These are phyloP conservation scores for Peniophora sp. DNA, from an alignment of 1,284 basidiomycete species.

Conservation along the genomic window DNA sequence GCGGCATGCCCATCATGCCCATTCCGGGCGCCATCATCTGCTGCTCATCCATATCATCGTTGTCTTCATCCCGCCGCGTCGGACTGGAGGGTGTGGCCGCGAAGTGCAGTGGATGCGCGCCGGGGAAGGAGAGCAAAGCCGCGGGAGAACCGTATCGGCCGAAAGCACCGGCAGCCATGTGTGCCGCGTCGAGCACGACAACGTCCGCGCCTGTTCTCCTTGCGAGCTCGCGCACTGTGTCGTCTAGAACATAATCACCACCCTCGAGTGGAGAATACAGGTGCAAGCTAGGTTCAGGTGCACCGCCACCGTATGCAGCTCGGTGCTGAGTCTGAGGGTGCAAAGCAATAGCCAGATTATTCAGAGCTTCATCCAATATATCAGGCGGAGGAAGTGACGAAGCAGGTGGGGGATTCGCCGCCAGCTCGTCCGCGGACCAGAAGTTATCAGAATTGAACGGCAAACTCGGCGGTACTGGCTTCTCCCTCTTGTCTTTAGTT, in stretches of 20 bases:
- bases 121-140: constrained; percentile 29
- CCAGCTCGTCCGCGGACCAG: constrained; percentile 44
- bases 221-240: constrained; percentile 71
- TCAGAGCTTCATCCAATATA: constrained; percentile 63
- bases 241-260: constrained; percentile 69
- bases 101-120: constrained; percentile 63
- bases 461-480: constrained; percentile 28
- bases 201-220: constrained; percentile 69
- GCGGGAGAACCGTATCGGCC: constrained; percentile 49
- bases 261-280: constrained; percentile 84
- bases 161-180: constrained; percentile 76
- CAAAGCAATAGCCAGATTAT: constrained; percentile 64
- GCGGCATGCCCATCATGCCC: background rate
- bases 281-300: constrained; percentile 68
- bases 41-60: constrained; percentile 22
- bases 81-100: constrained; percentile 20
- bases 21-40: constrained; percentile 19
- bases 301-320: constrained; percentile 48
- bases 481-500: constrained; percentile 10
- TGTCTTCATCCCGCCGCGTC: constrained; percentile 38
- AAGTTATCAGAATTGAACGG: constrained; percentile 53
- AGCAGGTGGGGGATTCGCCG: constrained; percentile 15
- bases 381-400: constrained; percentile 39
- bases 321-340: constrained; percentile 75
- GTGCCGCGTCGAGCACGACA: constrained; percentile 71